Percentiles rank a stretch among this genome's conserved stretches.
Conservation (phyloP, 345 rosid genomes). For the Populus ilicifolia region DNA sequence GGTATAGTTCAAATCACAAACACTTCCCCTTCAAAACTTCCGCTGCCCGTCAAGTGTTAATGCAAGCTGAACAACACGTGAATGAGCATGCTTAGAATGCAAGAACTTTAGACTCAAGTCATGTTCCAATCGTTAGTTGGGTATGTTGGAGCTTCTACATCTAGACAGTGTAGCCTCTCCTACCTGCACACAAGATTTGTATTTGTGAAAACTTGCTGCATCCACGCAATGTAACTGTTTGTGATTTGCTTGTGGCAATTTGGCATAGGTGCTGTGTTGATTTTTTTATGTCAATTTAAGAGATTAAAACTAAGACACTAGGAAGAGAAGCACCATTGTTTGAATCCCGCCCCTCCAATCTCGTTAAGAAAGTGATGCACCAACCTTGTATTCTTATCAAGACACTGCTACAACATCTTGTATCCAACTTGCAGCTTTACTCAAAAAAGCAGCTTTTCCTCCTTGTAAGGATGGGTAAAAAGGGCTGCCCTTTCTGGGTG, state of each 20-base stretch:
- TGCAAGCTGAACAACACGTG: slow-evolving; percentile 8
- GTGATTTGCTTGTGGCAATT: neutral
- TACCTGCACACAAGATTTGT: neutral
- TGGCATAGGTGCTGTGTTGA: neutral
- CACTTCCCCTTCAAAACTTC: neutral
- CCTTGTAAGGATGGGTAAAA: neutral
- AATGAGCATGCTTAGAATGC: slow-evolving; percentile 29
- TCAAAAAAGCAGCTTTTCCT: neutral
- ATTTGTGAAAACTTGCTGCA: neutral
- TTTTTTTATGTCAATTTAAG: neutral
- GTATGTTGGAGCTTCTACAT: slow-evolving; percentile 47
- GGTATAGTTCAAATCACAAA: neutral
- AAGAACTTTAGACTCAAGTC: slow-evolving; percentile 38
- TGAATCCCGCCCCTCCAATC: too few species aligned
- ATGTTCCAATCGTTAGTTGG: slow-evolving; percentile 40
- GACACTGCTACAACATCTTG: neutral
- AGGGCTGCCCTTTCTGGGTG: neutral
- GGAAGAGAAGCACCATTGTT: too few species aligned
- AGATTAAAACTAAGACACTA: neutral
- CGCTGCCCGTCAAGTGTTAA: neutral
- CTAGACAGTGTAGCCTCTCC: slow-evolving; percentile 27
- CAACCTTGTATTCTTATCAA: neutral
- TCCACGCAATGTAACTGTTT: neutral
- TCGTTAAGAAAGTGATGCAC: too few species aligned
- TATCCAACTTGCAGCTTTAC: neutral